These are phyloP conservation scores for Daldinia grandis DNA, from an alignment of 495 filamentous ascomycete species.

Conservation along the genomic window DNA sequence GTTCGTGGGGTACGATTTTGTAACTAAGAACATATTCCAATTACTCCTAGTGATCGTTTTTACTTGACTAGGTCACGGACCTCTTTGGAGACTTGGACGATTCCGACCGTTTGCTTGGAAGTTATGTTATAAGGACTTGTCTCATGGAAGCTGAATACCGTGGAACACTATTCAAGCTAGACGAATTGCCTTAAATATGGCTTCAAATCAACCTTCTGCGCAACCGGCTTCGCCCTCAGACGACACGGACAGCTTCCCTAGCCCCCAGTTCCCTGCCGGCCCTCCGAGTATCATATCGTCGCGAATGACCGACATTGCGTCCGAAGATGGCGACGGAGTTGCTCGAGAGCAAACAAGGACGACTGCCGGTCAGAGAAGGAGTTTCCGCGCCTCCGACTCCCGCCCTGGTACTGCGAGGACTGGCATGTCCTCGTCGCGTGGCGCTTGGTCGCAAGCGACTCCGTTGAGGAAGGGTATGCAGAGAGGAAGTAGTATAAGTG, in stretches of 20 bases:
- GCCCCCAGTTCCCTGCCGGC: constrained; percentile 50
- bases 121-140: constrained; percentile 11
- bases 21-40: not conserved
- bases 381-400: constrained; percentile 55
- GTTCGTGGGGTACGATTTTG: not conserved
- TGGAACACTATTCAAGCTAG: not conserved
- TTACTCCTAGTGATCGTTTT: not conserved
- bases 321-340: constrained; percentile 59
- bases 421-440: constrained; percentile 59
- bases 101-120: not conserved
- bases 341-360: constrained; percentile 44
- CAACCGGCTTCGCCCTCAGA: constrained; percentile 48
- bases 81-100: not conserved
- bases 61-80: not conserved
- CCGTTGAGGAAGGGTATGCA: constrained; percentile 56
- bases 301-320: constrained; percentile 81
- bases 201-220: constrained; percentile 45
- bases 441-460: constrained; percentile 58
- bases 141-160: constrained; percentile 11
- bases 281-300: constrained; percentile 80
- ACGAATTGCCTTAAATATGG: constrained; percentile 42
- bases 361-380: constrained; percentile 48
- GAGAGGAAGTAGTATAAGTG: constrained; percentile 53
- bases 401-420: constrained; percentile 61
- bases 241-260: constrained; percentile 52